These are phyloP conservation scores for Thelephora terrestris DNA, from an alignment of 1,284 basidiomycete species.

Conservation along the genomic window DNA sequence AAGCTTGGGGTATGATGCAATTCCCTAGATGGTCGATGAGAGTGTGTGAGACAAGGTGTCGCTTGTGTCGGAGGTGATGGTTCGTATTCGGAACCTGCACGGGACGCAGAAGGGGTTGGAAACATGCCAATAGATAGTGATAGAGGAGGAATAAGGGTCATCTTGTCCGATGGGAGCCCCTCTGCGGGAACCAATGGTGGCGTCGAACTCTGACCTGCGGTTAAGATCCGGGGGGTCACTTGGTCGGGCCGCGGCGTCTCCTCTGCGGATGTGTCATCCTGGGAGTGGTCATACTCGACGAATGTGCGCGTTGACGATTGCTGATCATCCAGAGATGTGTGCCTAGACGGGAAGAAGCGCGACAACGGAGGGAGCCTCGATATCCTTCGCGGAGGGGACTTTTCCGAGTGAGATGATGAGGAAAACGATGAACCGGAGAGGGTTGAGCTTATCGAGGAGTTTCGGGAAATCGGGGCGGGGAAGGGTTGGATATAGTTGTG, in stretches of 20 bases:
- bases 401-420: slow-evolving; percentile 14
- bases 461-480: slow-evolving; percentile 19
- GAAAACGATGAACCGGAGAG: slow-evolving; percentile 5
- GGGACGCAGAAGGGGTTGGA: neutral
- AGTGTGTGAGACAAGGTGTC: slow-evolving; percentile 1
- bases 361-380: slow-evolving; percentile 19
- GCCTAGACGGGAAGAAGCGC: slow-evolving; percentile 24
- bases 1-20: slow-evolving; percentile 4
- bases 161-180: neutral
- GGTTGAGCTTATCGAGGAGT: slow-evolving; percentile 8
- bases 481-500: slow-evolving; percentile 18
- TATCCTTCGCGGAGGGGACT: slow-evolving; percentile 17
- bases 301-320: slow-evolving; percentile 13
- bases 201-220: neutral
- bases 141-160: neutral
- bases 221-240: neutral
- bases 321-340: slow-evolving; percentile 17
- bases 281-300: slow-evolving; percentile 15
- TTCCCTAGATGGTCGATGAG: slow-evolving; percentile 10
- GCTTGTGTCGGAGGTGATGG: neutral
- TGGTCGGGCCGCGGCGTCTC: slow-evolving; percentile 6
- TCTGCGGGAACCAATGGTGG: neutral
- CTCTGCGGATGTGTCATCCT: slow-evolving; percentile 4
- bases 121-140: neutral
- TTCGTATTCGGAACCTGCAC: neutral